Evolutionary conservation across 345 rosid species (phyloP), one percentile per base, ranked within the genome.

Genomic region (Mangifera indica): DNA sequence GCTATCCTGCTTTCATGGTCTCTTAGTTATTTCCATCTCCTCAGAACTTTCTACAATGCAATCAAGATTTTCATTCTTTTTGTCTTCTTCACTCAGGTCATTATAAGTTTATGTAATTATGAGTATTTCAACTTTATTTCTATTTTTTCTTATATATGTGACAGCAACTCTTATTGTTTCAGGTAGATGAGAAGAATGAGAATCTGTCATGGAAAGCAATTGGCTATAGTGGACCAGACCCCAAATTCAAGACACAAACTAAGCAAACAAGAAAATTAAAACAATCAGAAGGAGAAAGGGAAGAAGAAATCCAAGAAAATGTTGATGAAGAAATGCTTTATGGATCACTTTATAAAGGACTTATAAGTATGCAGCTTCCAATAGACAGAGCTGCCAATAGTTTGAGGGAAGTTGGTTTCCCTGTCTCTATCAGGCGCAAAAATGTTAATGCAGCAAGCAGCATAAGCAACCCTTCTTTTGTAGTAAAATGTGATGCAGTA

Each of bases 201-300:
- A 93, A 91, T 73, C 15, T 74, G 67, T 69, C 92, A 15, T 93
- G 97, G 98, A 80, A 83, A 70, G 97, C 93, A 60, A 93, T 91
- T 53, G 92, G 88, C 29, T 91, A 91, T 66, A 74, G 76, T 18
- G 92, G 93, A 68, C 91, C 92, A 3, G 91, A 89, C 58, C 86
- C 90, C 17, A 78, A 74, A 32, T 76, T 81, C 70, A 59, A 75
- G 14, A 26, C 32, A 44, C 71, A 73, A 66, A 61, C 56, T n/a
- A 22, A 55, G 66, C 70, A 42, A 42, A 58, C 40, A 25, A 77
- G 57, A 18, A 71, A 58, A 76, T 21, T 61, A 17, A 70, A 40
- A 53, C 21, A 66, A 57, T 68, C 51, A 9, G 6, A 14, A 10
- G 13, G 34, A 22, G 53, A 34, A 48, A 22, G 46, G 4, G 61